Evolutionary conservation across 2,329 filamentous ascomycete genomes (phyloP).

Genomic region (Penicillium sp.): DNA sequence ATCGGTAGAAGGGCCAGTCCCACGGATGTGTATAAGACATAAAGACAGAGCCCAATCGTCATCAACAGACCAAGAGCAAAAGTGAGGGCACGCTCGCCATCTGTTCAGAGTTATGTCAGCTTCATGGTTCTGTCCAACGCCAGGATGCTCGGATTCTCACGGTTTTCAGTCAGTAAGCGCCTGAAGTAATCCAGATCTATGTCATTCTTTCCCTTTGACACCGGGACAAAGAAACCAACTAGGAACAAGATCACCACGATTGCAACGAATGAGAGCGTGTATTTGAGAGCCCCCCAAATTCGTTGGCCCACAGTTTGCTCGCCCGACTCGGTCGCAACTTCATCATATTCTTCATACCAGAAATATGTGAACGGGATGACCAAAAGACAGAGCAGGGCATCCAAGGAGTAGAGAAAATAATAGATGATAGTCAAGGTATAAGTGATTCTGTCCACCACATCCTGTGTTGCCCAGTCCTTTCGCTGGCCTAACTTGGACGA

Average conservation of each 20-base stretch:
- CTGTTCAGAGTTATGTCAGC: constrained; percentile 35
- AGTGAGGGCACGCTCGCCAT: constrained; percentile 86
- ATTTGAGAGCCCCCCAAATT: constrained; percentile 83
- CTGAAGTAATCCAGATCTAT: constrained; percentile 90
- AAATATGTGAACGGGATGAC: constrained; percentile 97
- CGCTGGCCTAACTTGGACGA: constrained; percentile 72
- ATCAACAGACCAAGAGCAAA: constrained; percentile 88
- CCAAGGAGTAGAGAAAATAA: constrained; percentile 87
- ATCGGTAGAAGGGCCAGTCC: constrained; percentile 87
- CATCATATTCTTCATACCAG: constrained; percentile 96
- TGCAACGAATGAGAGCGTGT: constrained; percentile 79
- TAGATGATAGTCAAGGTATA: constrained; percentile 83
- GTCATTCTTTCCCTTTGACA: constrained; percentile 64
- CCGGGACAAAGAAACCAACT: constrained; percentile 89
- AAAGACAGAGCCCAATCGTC: constrained; percentile 79
- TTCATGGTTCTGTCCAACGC: not conserved
- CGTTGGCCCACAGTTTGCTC: constrained; percentile 68
- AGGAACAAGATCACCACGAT: constrained; percentile 77
- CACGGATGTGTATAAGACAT: constrained; percentile 82
- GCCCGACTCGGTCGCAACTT: constrained; percentile 78
- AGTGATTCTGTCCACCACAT: constrained; percentile 73
- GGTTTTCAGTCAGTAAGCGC: constrained; percentile 75
- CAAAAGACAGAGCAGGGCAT: constrained; percentile 82
- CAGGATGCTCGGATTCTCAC: constrained; percentile 42
- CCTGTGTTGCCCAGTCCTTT: constrained; percentile 91